These are phyloP conservation scores for Astraeus odoratus DNA, from an alignment of 768 basidiomycete species.

Conservation along the genomic window DNA sequence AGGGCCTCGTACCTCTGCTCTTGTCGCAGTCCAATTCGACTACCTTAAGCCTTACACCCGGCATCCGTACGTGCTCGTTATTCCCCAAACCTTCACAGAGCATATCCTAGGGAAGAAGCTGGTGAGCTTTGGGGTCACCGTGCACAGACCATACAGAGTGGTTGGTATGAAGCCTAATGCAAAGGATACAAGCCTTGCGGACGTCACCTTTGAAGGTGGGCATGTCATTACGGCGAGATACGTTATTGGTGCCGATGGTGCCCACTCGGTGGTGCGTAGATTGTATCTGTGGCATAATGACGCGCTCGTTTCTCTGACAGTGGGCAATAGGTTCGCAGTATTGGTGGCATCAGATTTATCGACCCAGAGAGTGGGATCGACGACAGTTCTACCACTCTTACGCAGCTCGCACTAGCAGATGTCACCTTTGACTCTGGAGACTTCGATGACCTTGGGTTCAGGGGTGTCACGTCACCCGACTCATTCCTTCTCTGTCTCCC, in stretches of 20 bases:
- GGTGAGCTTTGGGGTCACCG: slow-evolving; percentile 22
- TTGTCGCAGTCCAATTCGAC: no score
- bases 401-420: slow-evolving; percentile 42
- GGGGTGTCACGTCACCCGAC: no score
- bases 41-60: slow-evolving; percentile 34
- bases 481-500: no score
- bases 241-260: no score
- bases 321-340: slow-evolving; percentile 34
- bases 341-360: slow-evolving; percentile 34
- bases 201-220: slow-evolving; percentile 42
- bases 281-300: no score
- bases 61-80: slow-evolving; percentile 35
- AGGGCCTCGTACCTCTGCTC: no score
- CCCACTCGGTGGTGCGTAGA: no score
- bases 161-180: slow-evolving; percentile 28
- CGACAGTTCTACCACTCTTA: slow-evolving; percentile 21
- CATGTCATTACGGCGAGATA: slow-evolving; percentile 33
- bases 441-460: no score
- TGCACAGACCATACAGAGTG: slow-evolving; percentile 34
- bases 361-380: slow-evolving; percentile 33
- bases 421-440: slow-evolving; percentile 26
- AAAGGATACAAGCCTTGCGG: slow-evolving; percentile 21
- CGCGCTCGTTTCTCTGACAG: neutral
- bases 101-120: slow-evolving; percentile 30
- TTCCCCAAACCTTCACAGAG: slow-evolving; percentile 28